Percentiles rank a stretch among this genome's conserved stretches.
These are phyloP conservation scores for Hanseniaspora vineae DNA, from an alignment of 805 yeast genomes.

Conservation along the genomic window DNA sequence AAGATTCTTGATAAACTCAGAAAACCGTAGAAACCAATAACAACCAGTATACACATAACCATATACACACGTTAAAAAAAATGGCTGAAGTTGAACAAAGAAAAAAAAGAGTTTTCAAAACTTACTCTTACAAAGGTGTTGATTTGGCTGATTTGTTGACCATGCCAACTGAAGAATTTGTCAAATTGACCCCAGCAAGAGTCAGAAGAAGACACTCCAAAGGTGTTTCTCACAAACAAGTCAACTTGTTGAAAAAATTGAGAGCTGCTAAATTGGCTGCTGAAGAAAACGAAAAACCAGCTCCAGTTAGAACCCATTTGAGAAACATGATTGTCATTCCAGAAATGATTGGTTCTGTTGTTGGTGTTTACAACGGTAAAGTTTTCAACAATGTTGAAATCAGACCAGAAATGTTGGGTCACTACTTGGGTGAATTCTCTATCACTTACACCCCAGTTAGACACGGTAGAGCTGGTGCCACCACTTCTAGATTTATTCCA, in stretches of 20 bases:
- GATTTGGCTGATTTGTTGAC: conserved; percentile 89
- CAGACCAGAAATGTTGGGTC: conserved; percentile 99
- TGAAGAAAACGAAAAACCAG: conserved; percentile 91
- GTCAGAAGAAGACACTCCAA: conserved; percentile 99
- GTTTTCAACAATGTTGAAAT: conserved; percentile 97
- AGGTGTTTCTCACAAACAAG: conserved; percentile 92
- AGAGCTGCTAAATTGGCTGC: conserved; percentile 93
- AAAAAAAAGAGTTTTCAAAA: conserved; percentile 88
- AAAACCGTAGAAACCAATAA: neutral
- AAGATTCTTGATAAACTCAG: too few species aligned
- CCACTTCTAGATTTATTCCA: conserved; percentile 71
- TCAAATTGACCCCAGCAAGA: conserved; percentile 94
- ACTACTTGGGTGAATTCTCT: conserved; percentile 99
- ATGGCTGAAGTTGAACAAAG: conserved; percentile 30
- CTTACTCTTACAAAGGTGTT: conserved; percentile 98
- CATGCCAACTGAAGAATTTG: conserved; percentile 92
- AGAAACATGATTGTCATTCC: conserved; percentile 98
- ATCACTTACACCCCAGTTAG: conserved; percentile 99
- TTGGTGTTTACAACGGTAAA: conserved; percentile 99
- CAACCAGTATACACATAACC: neutral
- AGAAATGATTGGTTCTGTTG: conserved; percentile 98
- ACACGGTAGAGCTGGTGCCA: conserved; percentile 96
- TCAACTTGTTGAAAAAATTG: conserved; percentile 92
- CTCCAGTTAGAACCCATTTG: conserved; percentile 95
- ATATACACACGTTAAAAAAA: neutral